These are phyloP conservation scores for Aureobasidium sp. DNA, from an alignment of 2,329 filamentous ascomycete genomes.

Conservation along the genomic window DNA sequence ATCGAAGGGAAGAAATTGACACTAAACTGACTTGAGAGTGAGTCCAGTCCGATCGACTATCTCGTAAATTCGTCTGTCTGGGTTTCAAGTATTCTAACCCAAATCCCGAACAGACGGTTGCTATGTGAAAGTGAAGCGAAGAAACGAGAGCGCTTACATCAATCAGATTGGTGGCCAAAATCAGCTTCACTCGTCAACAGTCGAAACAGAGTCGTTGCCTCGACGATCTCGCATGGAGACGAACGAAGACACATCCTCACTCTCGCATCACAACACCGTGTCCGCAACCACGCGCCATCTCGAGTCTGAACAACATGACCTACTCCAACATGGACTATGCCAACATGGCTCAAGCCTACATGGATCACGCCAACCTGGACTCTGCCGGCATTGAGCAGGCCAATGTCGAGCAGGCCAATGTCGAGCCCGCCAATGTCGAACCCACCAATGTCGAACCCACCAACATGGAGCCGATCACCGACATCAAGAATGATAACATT, in stretches of 20 bases:
- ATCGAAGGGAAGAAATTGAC: no score
- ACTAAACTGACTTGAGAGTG: background rate
- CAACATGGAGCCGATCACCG: background rate
- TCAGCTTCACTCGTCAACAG: background rate
- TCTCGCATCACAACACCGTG: background rate
- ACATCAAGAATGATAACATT: background rate
- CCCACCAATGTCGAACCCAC: background rate
- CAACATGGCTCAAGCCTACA: background rate
- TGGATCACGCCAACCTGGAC: background rate
- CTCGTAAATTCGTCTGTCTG: background rate
- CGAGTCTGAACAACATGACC: background rate
- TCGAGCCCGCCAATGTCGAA: background rate
- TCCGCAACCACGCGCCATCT: no score
- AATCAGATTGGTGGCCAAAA: background rate
- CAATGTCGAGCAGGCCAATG: background rate
- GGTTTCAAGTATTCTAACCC: accelerated
- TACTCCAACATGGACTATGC: background rate
- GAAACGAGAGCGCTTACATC: background rate
- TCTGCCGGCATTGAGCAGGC: background rate
- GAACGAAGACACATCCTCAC: background rate
- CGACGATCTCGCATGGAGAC: background rate
- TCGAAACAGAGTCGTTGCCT: background rate
- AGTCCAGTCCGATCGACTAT: background rate
- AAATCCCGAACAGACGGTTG: background rate
- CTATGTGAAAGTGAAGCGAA: background rate